These are phyloP conservation scores for Rauvolfia tetraphylla DNA, from an alignment of 257 asterid genomes.

Conservation along the genomic window DNA sequence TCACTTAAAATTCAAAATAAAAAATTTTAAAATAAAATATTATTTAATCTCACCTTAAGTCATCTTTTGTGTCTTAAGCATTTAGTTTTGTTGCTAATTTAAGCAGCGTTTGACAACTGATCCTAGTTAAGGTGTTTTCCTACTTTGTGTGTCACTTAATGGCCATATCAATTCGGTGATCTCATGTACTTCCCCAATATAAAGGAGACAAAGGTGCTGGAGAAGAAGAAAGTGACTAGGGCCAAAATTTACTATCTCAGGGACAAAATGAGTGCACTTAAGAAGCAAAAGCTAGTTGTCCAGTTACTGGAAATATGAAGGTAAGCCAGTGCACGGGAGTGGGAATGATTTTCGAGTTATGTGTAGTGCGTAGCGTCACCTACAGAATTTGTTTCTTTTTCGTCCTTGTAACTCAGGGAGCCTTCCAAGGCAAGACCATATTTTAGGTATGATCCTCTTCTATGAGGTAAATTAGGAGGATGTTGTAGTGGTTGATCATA, in stretches of 20 bases:
- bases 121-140: neutral
- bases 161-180: constrained; percentile 28
- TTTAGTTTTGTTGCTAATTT: neutral
- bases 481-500: too few relatives aligned
- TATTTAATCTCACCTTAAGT: too few relatives aligned
- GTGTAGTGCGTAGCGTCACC: too few relatives aligned
- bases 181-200: constrained; percentile 92
- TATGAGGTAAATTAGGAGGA: too few relatives aligned
- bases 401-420: too few relatives aligned
- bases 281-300: constrained; percentile 42
- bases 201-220: constrained; percentile 90
- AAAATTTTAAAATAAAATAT: too few relatives aligned
- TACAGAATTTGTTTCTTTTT: too few relatives aligned
- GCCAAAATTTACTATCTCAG: constrained; percentile 96
- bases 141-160: neutral
- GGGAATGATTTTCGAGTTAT: too few relatives aligned
- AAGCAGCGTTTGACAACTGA: neutral
- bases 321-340: neutral
- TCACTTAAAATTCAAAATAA: too few relatives aligned
- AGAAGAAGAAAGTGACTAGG: constrained; percentile 92
- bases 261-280: constrained; percentile 85
- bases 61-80: neutral
- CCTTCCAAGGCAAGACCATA: too few relatives aligned
- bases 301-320: constrained; percentile 3
- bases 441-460: too few relatives aligned